Evolutionary conservation across 352 stramenopile species (phyloP).

Genomic region (Elongisporangium anandrum): DNA sequence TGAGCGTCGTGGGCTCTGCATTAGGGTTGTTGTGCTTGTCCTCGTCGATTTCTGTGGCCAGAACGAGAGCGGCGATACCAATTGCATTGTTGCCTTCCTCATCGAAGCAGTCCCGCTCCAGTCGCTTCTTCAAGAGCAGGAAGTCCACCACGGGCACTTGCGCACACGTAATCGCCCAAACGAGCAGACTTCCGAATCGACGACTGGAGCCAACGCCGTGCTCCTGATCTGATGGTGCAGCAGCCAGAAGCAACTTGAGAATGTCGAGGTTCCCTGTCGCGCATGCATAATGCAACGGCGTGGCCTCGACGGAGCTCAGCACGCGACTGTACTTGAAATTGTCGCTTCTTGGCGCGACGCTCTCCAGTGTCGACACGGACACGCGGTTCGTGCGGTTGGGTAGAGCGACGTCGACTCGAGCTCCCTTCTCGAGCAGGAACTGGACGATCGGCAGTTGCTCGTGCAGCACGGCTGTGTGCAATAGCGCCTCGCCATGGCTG

Average conservation of each 20-base stretch:
- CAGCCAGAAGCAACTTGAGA: constrained; percentile 48
- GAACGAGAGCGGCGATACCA: constrained; percentile 39
- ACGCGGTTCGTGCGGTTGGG: constrained; percentile 10
- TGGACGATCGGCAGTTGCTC: constrained; percentile 40
- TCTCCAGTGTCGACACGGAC: constrained; percentile 36
- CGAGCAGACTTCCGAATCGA: constrained; percentile 43
- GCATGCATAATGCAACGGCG: constrained; percentile 64
- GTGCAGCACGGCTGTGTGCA: constrained; percentile 67
- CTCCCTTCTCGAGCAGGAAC: constrained; percentile 43
- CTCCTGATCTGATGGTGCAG: too few species aligned
- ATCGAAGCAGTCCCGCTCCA: constrained; percentile 59
- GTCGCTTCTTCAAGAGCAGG: constrained; percentile 32
- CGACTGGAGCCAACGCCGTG: constrained; percentile 5
- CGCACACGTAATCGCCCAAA: constrained; percentile 56
- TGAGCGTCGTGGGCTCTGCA: constrained; percentile 13
- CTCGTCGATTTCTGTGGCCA: constrained; percentile 14
- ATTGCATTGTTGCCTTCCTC: constrained; percentile 72
- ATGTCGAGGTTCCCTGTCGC: constrained; percentile 47
- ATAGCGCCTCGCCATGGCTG: constrained; percentile 53
- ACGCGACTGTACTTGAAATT: constrained; percentile 61
- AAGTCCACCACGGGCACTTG: constrained; percentile 39
- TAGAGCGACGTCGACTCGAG: constrained; percentile 31
- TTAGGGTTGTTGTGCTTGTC: not conserved
- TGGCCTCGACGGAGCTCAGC: constrained; percentile 48
- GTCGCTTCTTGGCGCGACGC: constrained; percentile 35